These are phyloP conservation scores for Fusarium albosuccineum DNA, from an alignment of 2,329 filamentous ascomycete species.

Conservation along the genomic window DNA sequence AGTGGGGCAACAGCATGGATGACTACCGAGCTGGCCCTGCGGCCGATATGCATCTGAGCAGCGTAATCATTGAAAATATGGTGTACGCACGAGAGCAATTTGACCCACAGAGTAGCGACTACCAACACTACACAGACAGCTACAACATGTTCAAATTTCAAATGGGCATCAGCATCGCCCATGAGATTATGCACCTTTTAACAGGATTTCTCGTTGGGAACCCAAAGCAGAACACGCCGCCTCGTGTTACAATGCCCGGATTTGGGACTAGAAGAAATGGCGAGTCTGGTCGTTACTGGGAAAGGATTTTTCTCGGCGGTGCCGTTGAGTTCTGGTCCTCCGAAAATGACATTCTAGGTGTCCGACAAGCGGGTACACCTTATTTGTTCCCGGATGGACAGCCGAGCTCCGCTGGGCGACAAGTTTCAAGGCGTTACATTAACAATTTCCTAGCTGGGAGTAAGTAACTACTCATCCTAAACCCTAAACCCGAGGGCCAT, in stretches of 20 bases:
- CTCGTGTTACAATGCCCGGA: neutral
- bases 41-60: neutral
- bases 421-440: neutral
- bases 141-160: slow-evolving; percentile 3
- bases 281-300: slow-evolving; percentile 13
- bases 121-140: neutral
- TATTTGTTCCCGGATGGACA: neutral
- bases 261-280: neutral
- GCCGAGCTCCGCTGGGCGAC: neutral
- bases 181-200: neutral
- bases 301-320: neutral
- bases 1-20: neutral
- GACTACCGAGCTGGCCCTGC: neutral
- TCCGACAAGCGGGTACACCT: neutral
- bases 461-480: neutral
- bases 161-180: neutral
- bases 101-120: no score
- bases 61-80: neutral
- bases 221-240: neutral
- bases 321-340: slow-evolving; percentile 1
- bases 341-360: neutral
- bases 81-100: neutral
- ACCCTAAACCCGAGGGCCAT: no score
- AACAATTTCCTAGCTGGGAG: neutral
- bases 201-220: slow-evolving; percentile 1